Base-by-base conservation (phyloP, 768 basidiomycete species). In the Tylopilus balloui region DNA sequence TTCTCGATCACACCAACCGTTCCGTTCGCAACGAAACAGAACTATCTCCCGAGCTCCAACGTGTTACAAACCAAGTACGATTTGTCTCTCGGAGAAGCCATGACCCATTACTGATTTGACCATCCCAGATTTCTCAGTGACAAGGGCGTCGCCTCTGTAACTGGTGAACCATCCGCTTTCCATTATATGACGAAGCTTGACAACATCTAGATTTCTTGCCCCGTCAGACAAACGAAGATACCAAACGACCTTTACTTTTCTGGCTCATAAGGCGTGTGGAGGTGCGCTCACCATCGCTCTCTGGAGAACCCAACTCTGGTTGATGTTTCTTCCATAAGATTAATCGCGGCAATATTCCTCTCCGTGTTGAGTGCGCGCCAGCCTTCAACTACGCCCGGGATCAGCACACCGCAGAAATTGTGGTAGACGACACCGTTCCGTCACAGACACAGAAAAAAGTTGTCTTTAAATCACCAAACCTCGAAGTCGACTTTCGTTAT, bases 311-410 rank as follows among this genome's bases (percentile, higher is more conserved):
- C 15, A 19, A 9, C 38, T 25, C 11, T 31, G 2, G 9, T 8
- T 52, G 3, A 43, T 13, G 7, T 23, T 31, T n/a, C 36, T 10
- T 43, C 38, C 11, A 0, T 37, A 25, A 87, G 73, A 86, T 90
- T 51, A 81, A 97, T 55, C 86, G 95, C 15, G 95, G 95, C 1
- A 77, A 64, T 7, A 72, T 96, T 27, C 84, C 89, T 0, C 73
- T 95, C 45, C 76, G 80, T 49, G 77, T 97, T 67, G 90, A 98
- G 71, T 93, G 91, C 59, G 92, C 91, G 0, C 95, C 95, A 0
- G 95, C 93, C 0, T 99, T 99, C 80, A 86, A 96, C 67, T 99
- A 99, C 59, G 93, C 92, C 1, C 78, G 87, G 12, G 78, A 83
- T 41, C 42, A 73, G 3, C 95, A 98, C 66, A 78, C 74, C 8